Evolutionary conservation across 352 stramenopile species (phyloP).

Genomic region (Phytopythium helicoides): DNA sequence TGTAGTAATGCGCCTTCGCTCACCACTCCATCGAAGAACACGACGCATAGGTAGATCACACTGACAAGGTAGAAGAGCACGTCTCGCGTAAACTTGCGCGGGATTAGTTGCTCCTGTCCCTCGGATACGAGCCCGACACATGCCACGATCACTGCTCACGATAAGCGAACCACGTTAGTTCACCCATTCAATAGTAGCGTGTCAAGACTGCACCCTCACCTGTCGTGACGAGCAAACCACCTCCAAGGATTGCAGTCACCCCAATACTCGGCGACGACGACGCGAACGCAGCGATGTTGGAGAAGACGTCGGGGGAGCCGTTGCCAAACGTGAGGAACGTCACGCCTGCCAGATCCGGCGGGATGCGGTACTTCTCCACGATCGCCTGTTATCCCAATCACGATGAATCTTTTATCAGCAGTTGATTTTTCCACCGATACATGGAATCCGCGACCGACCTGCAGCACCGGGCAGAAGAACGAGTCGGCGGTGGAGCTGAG

Average conservation of each 20-base stretch:
- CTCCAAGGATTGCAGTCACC: constrained; percentile 65
- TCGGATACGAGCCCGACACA: constrained; percentile 67
- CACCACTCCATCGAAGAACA: constrained; percentile 66
- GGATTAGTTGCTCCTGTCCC: constrained; percentile 71
- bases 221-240: constrained; percentile 71
- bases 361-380: constrained; percentile 75
- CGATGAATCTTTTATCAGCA: not conserved
- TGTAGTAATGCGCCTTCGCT: not conserved
- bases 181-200: too few relatives aligned
- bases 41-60: constrained; percentile 63
- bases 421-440: not conserved
- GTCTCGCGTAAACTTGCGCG: constrained; percentile 70
- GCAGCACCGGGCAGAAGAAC: constrained; percentile 77
- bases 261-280: constrained; percentile 63
- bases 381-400: constrained; percentile 28
- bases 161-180: too few relatives aligned
- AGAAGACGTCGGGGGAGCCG: constrained; percentile 75
- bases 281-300: constrained; percentile 74
- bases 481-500: constrained; percentile 79
- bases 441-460: too few relatives aligned
- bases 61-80: constrained; percentile 72
- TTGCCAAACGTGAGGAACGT: constrained; percentile 85
- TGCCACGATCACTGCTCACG: constrained; percentile 49
- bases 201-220: too few relatives aligned
- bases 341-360: constrained; percentile 66